A percentile compares a stretch with the other conserved stretches of the same genome.
These are phyloP conservation scores for Porpolomopsis calyptriformis DNA, from an alignment of 768 basidiomycete species.

Conservation along the genomic window DNA sequence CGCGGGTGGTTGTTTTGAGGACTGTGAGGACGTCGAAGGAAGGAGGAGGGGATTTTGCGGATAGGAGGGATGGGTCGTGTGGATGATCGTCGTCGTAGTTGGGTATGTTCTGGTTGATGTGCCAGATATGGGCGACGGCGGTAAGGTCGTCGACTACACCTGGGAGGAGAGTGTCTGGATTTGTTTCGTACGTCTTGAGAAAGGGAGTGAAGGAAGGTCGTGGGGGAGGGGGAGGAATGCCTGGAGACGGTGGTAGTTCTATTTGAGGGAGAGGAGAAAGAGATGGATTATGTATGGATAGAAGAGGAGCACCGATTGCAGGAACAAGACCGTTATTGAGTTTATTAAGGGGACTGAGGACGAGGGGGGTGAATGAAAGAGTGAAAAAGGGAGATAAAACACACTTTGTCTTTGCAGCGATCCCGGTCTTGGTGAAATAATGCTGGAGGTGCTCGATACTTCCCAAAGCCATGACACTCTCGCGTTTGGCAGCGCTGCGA, in stretches of 20 bases:
- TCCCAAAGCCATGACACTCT: slow-evolving; percentile 89
- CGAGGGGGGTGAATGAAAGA: background rate
- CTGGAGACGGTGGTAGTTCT: slow-evolving; percentile 63
- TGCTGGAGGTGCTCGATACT: slow-evolving; percentile 94
- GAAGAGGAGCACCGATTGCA: slow-evolving; percentile 52
- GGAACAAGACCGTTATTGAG: slow-evolving; percentile 57
- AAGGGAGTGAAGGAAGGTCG: slow-evolving; percentile 39
- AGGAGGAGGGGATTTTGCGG: background rate
- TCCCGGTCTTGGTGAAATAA: slow-evolving; percentile 85
- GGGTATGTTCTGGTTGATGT: slow-evolving; percentile 28
- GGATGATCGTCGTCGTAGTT: slow-evolving; percentile 14
- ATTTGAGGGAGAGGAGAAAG: slow-evolving; percentile 34
- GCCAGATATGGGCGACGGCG: slow-evolving; percentile 55
- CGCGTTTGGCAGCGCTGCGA: slow-evolving; percentile 82
- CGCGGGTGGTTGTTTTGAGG: slow-evolving; percentile 69
- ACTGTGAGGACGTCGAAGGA: slow-evolving; percentile 53
- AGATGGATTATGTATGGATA: slow-evolving; percentile 33
- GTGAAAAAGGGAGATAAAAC: slow-evolving; percentile 17
- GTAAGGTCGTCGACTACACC: slow-evolving; percentile 68
- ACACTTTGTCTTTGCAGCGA: slow-evolving; percentile 63
- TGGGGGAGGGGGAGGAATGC: slow-evolving; percentile 32
- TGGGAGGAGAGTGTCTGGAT: slow-evolving; percentile 69
- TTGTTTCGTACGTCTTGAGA: slow-evolving; percentile 57
- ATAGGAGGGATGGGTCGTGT: slow-evolving; percentile 10
- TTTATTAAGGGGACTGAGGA: slow-evolving; percentile 35